Evolutionary conservation across 2,329 filamentous ascomycete genomes (phyloP).

Genomic region (Fusarium sp.): DNA sequence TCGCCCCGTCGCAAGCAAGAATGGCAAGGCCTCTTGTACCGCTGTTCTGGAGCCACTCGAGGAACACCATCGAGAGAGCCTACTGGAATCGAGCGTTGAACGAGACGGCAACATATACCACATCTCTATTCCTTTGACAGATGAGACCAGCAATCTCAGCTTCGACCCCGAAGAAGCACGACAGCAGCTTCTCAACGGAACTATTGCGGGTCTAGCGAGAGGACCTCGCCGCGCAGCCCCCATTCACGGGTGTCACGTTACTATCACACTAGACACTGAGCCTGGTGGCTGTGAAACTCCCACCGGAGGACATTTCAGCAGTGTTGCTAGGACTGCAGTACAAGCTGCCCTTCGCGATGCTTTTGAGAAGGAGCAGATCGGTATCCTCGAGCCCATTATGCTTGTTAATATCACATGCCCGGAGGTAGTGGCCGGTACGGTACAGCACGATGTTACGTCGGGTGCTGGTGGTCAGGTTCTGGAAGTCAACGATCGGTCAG

Average conservation of each 20-base stretch:
- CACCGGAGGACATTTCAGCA: conserved; percentile 77
- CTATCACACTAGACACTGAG: conserved; percentile 76
- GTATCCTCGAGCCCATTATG: conserved; percentile 95
- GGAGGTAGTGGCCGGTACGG: conserved; percentile 83
- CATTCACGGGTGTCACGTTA: conserved; percentile 81
- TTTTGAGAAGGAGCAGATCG: conserved; percentile 67
- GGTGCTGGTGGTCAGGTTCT: conserved; percentile 81
- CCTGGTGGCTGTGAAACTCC: conserved; percentile 70
- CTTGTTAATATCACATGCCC: conserved; percentile 88
- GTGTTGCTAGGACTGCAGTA: conserved; percentile 74
- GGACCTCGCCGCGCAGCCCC: conserved; percentile 87
- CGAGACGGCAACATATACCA: conserved; percentile 80
- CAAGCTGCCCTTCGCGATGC: conserved; percentile 77
- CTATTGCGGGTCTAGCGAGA: conserved; percentile 85
- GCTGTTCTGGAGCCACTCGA: conserved; percentile 76
- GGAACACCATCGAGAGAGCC: conserved; percentile 55
- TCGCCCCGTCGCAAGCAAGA: conserved; percentile 83
- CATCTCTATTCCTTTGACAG: conserved; percentile 69
- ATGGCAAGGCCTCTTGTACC: conserved; percentile 82
- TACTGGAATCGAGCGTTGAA: conserved; percentile 62
- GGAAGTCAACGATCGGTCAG: conserved; percentile 73
- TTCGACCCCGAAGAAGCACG: conserved; percentile 67
- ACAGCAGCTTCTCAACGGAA: conserved; percentile 81
- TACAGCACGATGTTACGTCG: conserved; percentile 85
- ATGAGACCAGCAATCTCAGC: conserved; percentile 62